Evolutionary conservation across 2,329 filamentous ascomycete genomes (phyloP).

Genomic region (Xylariales sp.): DNA sequence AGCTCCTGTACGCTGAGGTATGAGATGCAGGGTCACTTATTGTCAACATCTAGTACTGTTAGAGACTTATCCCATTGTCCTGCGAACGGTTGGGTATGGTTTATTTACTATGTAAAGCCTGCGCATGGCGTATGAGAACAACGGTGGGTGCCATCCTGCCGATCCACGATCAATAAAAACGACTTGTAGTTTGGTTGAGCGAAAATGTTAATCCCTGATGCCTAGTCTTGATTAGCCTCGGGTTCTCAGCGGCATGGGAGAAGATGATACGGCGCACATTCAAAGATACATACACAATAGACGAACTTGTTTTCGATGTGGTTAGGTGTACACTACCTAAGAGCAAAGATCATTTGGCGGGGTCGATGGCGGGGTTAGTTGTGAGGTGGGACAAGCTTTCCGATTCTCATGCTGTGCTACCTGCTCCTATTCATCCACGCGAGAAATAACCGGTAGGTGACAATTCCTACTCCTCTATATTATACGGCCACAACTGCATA

Average conservation of each 20-base stretch:
- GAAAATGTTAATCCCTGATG: neutral
- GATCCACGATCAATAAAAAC: neutral
- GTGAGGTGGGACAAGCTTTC: neutral
- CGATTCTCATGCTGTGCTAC: neutral
- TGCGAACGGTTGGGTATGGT: neutral
- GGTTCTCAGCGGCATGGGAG: neutral
- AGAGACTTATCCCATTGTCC: constrained; percentile 4
- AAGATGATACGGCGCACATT: neutral
- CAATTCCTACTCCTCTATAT: neutral
- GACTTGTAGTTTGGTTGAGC: constrained; percentile 4
- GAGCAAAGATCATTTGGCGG: neutral
- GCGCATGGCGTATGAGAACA: constrained; percentile 56
- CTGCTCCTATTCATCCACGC: too few species aligned
- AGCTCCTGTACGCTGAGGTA: constrained; percentile 34
- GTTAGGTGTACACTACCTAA: neutral
- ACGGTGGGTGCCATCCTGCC: constrained; percentile 53
- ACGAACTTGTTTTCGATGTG: neutral
- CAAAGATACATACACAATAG: neutral
- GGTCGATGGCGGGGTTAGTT: constrained; percentile 6
- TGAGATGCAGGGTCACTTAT: constrained; percentile 45
- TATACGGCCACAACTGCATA: neutral
- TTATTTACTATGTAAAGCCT: constrained; percentile 55
- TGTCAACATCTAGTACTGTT: constrained; percentile 43
- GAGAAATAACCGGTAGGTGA: too few species aligned
- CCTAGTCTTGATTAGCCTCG: neutral